These are phyloP conservation scores for Mortierella sp. DNA, from an alignment of 371 early-diverging fungal species.

Conservation along the genomic window DNA sequence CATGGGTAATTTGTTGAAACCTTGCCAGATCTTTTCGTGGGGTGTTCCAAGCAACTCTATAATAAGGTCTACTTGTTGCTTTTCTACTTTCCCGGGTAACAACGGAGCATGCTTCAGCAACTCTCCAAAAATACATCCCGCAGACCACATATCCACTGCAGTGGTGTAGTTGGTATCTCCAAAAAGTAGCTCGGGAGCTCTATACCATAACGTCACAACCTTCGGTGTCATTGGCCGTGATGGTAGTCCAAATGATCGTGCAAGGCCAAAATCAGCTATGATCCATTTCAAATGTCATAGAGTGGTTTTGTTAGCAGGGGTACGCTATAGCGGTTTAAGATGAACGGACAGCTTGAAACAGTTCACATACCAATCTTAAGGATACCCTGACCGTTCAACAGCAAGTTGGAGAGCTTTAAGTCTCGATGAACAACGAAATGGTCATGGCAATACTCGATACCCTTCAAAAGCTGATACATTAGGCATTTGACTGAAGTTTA, in stretches of 20 bases:
- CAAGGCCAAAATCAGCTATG: constrained; percentile 92
- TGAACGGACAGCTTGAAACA: not conserved
- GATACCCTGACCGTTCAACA: constrained; percentile 79
- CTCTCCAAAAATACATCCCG: constrained; percentile 91
- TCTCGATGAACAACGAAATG: constrained; percentile 86
- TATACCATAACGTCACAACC: constrained; percentile 97
- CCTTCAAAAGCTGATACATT: constrained; percentile 82
- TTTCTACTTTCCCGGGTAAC: constrained; percentile 89
- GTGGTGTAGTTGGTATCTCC: constrained; percentile 84
- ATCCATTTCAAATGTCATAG: not conserved
- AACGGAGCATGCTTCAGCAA: constrained; percentile 79
- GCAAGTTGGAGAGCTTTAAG: constrained; percentile 88
- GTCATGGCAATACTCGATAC: constrained; percentile 83
- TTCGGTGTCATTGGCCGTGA: constrained; percentile 87
- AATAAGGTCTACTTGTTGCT: constrained; percentile 81
- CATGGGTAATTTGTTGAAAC: constrained; percentile 73
- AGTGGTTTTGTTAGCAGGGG: not conserved
- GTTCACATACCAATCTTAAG: constrained; percentile 80
- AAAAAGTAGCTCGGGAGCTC: constrained; percentile 92
- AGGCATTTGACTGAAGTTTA: constrained; percentile 79
- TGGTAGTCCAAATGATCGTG: constrained; percentile 77
- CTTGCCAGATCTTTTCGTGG: constrained; percentile 85
- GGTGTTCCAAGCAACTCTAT: constrained; percentile 85
- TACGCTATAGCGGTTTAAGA: not conserved
- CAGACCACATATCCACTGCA: constrained; percentile 95